Evolutionary conservation across 2,329 filamentous ascomycete species (phyloP).

Genomic region (Apiospora sp.): DNA sequence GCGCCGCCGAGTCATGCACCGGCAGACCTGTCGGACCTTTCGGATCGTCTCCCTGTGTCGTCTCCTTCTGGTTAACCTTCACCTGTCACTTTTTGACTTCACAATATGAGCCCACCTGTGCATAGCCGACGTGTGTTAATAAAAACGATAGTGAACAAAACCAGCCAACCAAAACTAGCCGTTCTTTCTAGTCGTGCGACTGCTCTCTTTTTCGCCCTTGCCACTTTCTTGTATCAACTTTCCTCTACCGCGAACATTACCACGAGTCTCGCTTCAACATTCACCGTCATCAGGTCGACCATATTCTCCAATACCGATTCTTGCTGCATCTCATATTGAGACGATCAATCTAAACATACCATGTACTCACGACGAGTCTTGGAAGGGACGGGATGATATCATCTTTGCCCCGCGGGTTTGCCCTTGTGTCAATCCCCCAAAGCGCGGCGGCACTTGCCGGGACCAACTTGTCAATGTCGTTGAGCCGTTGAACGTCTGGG

Average conservation of each 20-base stretch:
- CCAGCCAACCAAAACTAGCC: neutral
- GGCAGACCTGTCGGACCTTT: neutral
- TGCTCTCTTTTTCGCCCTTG: neutral
- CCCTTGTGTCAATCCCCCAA: neutral
- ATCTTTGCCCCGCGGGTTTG: neutral
- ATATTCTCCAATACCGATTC: neutral
- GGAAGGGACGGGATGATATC: neutral
- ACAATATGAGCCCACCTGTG: neutral
- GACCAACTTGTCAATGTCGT: neutral
- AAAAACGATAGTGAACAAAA: neutral
- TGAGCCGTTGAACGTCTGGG: neutral
- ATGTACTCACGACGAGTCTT: neutral
- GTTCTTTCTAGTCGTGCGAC: neutral
- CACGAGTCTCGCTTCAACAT: neutral
- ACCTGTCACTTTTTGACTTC: slow-evolving; percentile 11
- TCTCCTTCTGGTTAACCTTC: neutral
- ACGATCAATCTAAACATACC: neutral
- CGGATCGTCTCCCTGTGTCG: neutral
- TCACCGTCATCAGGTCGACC: neutral
- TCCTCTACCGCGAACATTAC: neutral
- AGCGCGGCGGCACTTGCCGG: neutral
- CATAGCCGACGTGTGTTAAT: neutral
- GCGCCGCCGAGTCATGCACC: neutral
- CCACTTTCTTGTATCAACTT: neutral
- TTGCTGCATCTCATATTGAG: neutral